Percentiles rank a stretch among this genome's conserved stretches.
Conservation (phyloP, 176 grass and related monocot genomes). For the Phoenix dactylifera region DNA sequence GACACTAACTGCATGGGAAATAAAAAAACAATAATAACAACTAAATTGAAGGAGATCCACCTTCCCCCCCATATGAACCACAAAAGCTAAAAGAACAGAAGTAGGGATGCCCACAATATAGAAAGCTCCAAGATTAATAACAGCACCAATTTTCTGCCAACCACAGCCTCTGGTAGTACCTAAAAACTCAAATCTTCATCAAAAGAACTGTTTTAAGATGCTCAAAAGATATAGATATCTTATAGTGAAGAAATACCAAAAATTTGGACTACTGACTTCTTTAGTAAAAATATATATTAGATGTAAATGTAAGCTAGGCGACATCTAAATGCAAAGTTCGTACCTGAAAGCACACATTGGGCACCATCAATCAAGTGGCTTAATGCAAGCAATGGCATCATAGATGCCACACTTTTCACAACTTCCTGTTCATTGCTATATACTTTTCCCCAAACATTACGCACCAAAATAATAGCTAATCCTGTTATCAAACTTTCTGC, state of each 20-base stretch:
- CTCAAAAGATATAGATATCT: no score
- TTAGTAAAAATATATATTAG: no score
- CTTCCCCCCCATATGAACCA: conserved; percentile 41
- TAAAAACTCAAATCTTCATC: neutral
- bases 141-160: conserved; percentile 67
- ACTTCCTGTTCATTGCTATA: conserved; percentile 75
- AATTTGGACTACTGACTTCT: no score
- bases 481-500: conserved; percentile 21
- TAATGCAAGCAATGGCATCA: conserved; percentile 61
- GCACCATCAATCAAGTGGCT: conserved; percentile 45
- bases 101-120: conserved; percentile 46
- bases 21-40: no score
- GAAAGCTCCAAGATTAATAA: conserved; percentile 51
- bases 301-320: no score
- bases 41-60: neutral
- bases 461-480: conserved; percentile 37
- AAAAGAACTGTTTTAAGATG: no score
- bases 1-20: no score
- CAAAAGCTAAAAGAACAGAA: conserved; percentile 48
- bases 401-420: conserved; percentile 45
- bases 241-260: no score
- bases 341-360: conserved; percentile 80
- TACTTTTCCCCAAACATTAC: conserved; percentile 53
- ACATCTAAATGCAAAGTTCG: no score
- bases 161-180: conserved; percentile 65